Evolutionary conservation across 768 basidiomycete genomes (phyloP), one percentile per base, ranked within the genome.

Genomic region (Crucibulum laeve): DNA sequence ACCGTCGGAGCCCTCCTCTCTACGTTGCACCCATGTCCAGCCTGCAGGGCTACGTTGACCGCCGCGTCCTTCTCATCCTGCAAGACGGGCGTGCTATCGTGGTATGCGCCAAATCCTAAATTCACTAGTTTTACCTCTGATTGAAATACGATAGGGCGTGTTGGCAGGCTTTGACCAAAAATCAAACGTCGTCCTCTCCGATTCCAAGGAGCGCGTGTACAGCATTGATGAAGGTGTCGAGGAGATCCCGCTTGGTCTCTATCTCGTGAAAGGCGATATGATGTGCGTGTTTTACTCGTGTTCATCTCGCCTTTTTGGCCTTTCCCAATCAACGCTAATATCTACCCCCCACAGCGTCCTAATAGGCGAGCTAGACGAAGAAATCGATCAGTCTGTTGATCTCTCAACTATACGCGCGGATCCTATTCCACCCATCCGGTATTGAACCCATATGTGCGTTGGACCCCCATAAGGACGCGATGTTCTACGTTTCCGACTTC

Each of bases 191-290:
- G 92, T 99, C 52, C 80, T 99, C 44, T 86, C 94, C 11, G 90
- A 94, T 59, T 88, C 85, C 45, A 91, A 87, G 58, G 96, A 99
- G 61, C 83, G 95, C 53, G 83, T 97, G 25, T 98, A 89, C 63
- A 89, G 86, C 57, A 65, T 79, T 42, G 96, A 99, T 13, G 89
- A 90, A 55, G 87, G 88, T 30, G 92, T 96, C 21, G 91, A 97
- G 65, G 93, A 97, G 72, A 82, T 93, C 7, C 88, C 91, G 0
- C 73, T 98, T 19, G 96, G 96, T 0, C 73, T 98, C 35, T 98
- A 99, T 65, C 83, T 99, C 57, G 92, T 99, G 59, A 93, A 97
- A 56, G 96, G 96, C 2, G 96, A 99, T 61, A 93, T 93, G 77
- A 93, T 95, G 96, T 97, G 56, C 63, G 91, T 80, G 11, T 22